Conservation (phyloP, 495 filamentous ascomycete genomes). For the Hypoxylon subgilvum region DNA sequence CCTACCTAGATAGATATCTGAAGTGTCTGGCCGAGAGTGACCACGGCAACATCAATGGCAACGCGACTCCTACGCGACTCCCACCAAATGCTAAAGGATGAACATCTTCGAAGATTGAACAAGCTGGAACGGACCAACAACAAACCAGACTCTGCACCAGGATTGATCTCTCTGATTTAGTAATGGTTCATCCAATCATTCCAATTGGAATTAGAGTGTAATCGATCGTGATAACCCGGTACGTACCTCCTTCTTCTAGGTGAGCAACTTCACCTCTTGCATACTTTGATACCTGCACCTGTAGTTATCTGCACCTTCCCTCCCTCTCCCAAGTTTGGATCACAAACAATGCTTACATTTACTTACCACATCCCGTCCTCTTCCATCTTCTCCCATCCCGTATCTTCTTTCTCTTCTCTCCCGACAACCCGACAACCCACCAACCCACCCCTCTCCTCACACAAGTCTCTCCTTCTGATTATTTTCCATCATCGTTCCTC, state of each 20-base stretch:
- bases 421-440: background rate
- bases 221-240: background rate
- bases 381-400: background rate
- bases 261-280: background rate
- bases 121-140: no score
- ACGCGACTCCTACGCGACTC: no score
- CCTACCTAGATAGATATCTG: background rate
- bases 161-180: no score
- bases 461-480: background rate
- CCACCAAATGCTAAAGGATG: no score
- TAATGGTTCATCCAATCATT: background rate
- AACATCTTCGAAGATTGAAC: no score
- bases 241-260: background rate
- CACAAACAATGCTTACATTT: background rate
- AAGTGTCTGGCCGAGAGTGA: no score
- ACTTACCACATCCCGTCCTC: background rate
- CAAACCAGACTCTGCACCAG: no score
- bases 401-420: background rate
- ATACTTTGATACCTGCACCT: background rate
- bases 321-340: constrained; percentile 1
- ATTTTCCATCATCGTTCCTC: background rate
- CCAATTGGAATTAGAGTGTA: background rate
- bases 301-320: constrained; percentile 6
- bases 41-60: no score
- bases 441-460: constrained; percentile 5